phyloP scores from a whole-genome alignment of 345 rosid species.

The Brassica cretica region DNA sequence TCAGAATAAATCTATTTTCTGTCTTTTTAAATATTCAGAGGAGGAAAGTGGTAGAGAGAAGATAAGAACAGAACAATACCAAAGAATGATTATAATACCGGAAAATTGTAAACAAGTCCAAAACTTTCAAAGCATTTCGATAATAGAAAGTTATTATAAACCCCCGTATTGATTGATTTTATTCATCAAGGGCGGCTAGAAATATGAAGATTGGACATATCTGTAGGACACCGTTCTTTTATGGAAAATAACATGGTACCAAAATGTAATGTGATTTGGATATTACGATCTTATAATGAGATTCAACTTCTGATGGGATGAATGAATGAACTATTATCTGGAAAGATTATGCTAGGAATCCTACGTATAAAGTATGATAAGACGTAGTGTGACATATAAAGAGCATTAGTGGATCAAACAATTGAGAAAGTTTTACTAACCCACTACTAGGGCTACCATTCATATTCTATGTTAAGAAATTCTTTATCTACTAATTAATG shows the following conservation, averaged over 20 bases:
- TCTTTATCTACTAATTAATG: not conserved
- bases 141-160: not conserved
- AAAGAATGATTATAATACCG: not conserved
- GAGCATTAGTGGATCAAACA: not conserved
- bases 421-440: not conserved
- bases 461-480: not conserved
- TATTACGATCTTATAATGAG: too few species aligned
- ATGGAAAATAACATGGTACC: not conserved
- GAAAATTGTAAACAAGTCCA: not conserved
- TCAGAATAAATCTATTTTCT: conserved; percentile 22
- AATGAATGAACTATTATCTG: too few species aligned
- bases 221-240: not conserved
- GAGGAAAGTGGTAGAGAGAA: conserved; percentile 21
- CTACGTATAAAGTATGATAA: not conserved
- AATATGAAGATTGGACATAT: not conserved
- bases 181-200: not conserved
- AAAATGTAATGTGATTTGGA: not conserved
- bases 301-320: too few species aligned
- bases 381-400: not conserved
- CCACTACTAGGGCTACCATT: not conserved
- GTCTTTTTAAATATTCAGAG: conserved; percentile 11
- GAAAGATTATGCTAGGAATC: too few species aligned
- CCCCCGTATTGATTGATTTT: not conserved
- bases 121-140: not conserved
- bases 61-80: conserved; percentile 19